Conservation (phyloP, 345 rosid species). For the Sisymbrium altissimum region DNA sequence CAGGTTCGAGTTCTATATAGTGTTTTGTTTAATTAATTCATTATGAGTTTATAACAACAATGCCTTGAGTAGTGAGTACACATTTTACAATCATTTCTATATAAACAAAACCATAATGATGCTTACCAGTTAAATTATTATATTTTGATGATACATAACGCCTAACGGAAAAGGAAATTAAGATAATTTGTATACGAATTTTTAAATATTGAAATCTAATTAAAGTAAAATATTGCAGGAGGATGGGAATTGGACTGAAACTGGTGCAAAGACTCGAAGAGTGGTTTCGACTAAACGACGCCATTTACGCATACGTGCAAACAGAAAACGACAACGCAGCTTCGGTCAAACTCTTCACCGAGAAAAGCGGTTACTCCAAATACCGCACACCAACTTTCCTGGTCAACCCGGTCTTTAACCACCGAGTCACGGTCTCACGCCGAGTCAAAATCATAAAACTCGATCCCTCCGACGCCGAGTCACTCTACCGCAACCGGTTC, state of each 20-base stretch:
- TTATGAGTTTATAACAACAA: too few relatives aligned
- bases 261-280: slow-evolving; percentile 63
- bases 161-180: slow-evolving; percentile 18
- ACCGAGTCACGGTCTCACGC: slow-evolving; percentile 50
- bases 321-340: slow-evolving; percentile 90
- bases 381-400: slow-evolving; percentile 86
- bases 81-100: neutral
- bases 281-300: slow-evolving; percentile 81
- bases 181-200: neutral
- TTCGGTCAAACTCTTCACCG: slow-evolving; percentile 82
- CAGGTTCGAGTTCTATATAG: slow-evolving; percentile 43
- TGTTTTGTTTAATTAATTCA: neutral
- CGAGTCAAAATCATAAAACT: slow-evolving; percentile 50
- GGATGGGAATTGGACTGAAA: slow-evolving; percentile 87
- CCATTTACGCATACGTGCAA: slow-evolving; percentile 86
- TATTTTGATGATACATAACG: slow-evolving; percentile 19
- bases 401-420: slow-evolving; percentile 92
- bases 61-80: neutral
- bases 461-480: slow-evolving; percentile 56
- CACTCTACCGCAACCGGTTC: slow-evolving; percentile 68
- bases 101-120: neutral
- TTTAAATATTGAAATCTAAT: neutral
- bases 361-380: slow-evolving; percentile 81
- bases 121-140: slow-evolving; percentile 4
- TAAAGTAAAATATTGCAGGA: slow-evolving; percentile 36